Evolutionary conservation across 495 filamentous ascomycete species (phyloP), one percentile per base, ranked within the genome.

Genomic region (Diplogelasinospora grovesii): DNA sequence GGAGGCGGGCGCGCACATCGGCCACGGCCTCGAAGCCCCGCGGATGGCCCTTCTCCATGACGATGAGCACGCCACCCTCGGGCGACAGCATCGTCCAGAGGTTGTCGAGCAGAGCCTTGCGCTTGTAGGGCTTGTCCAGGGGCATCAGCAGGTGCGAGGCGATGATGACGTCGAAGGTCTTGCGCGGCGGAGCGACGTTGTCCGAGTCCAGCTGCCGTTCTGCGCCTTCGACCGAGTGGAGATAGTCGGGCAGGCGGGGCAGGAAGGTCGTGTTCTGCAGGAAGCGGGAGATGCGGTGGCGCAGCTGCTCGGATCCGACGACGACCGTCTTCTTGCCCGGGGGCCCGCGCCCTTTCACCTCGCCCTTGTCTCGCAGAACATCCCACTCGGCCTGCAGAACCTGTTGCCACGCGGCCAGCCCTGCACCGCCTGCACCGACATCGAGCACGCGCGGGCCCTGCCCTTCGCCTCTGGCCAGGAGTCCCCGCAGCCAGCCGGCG

Each of bases 21-120:
- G 88, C 89, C 35, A 98, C 80, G 1, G 86, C 81, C 60, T 98
- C 92, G 46, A 98, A 98, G 0, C 92, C 92, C 18, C 82, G 77
- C 24, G 89, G 86, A 14, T 89, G 74, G 3, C 89, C 92, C 62
- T 97, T 98, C 57, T 98, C 92, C 18, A 95, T 57, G 2, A 98
- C 62, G 38, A 98, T 77, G 8, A 98, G 70, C 8, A 97, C 74
- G 30, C 92, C 92, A 8, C 92, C 92, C 21, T 85, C 71, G 6
- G 86, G 86, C 19, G 83, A 82, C 1, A 96, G 72, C 41, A 95
- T 74, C 4, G 78, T 73, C 92, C 92, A 98, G 3, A 96, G 69
- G 27, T 93, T 95, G 54, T 92, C 75, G 10, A 95, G 66, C 30
- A 86, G 69, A 16, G 77, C 71, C 50, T 85, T 88, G 14, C 89